Evolutionary conservation across 208 protist species (phyloP).

Genomic region (Phytomonas francai): DNA sequence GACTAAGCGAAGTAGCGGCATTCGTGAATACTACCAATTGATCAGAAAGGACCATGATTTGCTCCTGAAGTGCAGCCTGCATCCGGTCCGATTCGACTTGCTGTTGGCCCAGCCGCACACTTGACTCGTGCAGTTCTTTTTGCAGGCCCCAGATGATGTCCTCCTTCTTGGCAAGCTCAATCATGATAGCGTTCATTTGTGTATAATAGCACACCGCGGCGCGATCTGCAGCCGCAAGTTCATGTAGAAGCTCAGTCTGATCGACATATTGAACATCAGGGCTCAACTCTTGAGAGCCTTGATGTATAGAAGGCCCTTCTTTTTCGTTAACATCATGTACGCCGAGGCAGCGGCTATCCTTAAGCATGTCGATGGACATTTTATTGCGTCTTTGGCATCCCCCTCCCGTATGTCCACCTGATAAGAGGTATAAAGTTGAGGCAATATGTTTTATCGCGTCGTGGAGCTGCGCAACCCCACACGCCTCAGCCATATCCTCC

Average conservation of each 20-base stretch:
- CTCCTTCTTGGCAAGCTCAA: conserved; percentile 55
- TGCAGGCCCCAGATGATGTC: conserved; percentile 26
- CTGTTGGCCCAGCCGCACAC: conserved; percentile 27
- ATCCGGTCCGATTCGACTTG: conserved; percentile 36
- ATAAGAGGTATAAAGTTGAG: background rate
- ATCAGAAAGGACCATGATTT: conserved; percentile 70
- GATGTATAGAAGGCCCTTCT: background rate
- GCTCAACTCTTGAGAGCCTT: background rate
- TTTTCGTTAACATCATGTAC: background rate
- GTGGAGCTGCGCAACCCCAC: conserved; percentile 25
- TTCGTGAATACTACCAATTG: conserved; percentile 30
- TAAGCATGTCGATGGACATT: background rate
- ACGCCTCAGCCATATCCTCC: conserved; percentile 25
- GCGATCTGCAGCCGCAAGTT: conserved; percentile 57
- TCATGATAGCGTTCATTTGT: conserved; percentile 45
- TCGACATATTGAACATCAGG: conserved; percentile 7
- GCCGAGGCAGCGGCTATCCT: background rate
- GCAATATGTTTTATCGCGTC: conserved; percentile 35
- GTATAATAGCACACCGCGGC: conserved; percentile 60
- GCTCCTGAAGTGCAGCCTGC: conserved; percentile 43
- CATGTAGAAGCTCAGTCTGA: conserved; percentile 43
- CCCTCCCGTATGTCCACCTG: background rate
- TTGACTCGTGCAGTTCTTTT: conserved; percentile 27
- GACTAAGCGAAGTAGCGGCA: background rate
- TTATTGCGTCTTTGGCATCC: background rate